These are phyloP conservation scores for Sarcomyxa edulis DNA, from an alignment of 768 basidiomycete genomes.

Conservation along the genomic window DNA sequence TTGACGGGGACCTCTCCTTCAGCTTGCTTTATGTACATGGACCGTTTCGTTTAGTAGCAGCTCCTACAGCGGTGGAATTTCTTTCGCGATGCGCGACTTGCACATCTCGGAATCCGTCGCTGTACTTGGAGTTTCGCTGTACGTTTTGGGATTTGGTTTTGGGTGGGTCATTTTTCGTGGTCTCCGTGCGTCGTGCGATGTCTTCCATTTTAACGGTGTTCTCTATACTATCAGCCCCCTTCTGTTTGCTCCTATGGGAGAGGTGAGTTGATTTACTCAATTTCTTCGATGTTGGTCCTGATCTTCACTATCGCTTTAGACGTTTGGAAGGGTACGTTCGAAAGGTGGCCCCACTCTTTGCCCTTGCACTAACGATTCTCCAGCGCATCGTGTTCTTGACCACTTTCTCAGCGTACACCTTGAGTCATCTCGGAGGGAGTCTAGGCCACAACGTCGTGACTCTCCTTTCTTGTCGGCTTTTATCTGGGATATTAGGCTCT, in stretches of 20 bases:
- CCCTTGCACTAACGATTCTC: too few species aligned
- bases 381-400: constrained; percentile 52
- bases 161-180: constrained; percentile 41
- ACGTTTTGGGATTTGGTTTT: constrained; percentile 58
- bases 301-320: constrained; percentile 22
- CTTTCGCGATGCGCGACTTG: constrained; percentile 38
- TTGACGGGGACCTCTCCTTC: constrained; percentile 4
- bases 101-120: constrained; percentile 46
- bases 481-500: constrained; percentile 56
- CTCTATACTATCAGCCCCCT: constrained; percentile 29
- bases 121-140: constrained; percentile 55
- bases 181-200: constrained; percentile 2
- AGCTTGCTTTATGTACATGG: constrained; percentile 49
- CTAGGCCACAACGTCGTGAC: constrained; percentile 42
- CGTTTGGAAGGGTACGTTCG: constrained; percentile 45
- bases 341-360: not conserved
- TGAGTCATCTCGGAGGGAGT: constrained; percentile 51
- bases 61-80: constrained; percentile 48
- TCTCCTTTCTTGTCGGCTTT: constrained; percentile 44
- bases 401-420: constrained; percentile 43
- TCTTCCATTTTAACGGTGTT: not conserved
- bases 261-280: constrained; percentile 34
- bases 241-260: constrained; percentile 55
- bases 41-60: constrained; percentile 58
- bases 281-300: too few species aligned